Base-by-base conservation (phyloP, 1,284 basidiomycete species). In the Tylopilus sp. region DNA sequence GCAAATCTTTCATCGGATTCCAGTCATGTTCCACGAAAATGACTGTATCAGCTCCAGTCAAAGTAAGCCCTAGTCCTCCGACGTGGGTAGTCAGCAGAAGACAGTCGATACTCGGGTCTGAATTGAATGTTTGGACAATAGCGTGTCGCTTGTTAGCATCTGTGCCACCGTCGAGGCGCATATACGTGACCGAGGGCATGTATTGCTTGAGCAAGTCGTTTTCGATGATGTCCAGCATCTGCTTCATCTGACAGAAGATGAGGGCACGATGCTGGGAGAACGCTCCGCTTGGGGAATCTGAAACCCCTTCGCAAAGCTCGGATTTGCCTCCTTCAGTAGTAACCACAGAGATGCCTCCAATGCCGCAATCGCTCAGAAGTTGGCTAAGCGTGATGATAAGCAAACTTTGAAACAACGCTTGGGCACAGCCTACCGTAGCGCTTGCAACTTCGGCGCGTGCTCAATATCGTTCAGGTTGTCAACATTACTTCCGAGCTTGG, bases 21-120 rank as follows among this genome's bases (percentile, higher is more conserved):
- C 97, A 99, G 68, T 99, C 97, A 67, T 99, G 97, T 68, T 99
- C 97, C 41, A 99, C 93, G 62, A 99, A 99, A 56, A 99, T 97
- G 56, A 99, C 97, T 1, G 97, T 99, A 68, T 99, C 97, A 9
- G 97, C 97, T 21, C 97, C 96, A 0, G 97, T 99, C 57, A 99
- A 74, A 18, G 97, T 99, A 57, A 99, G 72, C 2, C 97, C 97
- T 12, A 99, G 75, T 6, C 97, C 97, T 53, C 97, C 97, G 40
- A 99, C 96, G 56, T 94, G 92, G 0, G 97, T 99, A 0, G 97
- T 99, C 51, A 99, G 77, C 16, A 99, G 76, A 19, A 99, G 75
- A 55, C 94, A 96, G 67, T 99, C 97, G 61, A 99, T 99, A 61
- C 91, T 93, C 0, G 97, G 96, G 68, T 99, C 97, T 2, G 87